Evolutionary conservation across 768 basidiomycete species (phyloP).

Genomic region (Xerocomellus dryophilus): DNA sequence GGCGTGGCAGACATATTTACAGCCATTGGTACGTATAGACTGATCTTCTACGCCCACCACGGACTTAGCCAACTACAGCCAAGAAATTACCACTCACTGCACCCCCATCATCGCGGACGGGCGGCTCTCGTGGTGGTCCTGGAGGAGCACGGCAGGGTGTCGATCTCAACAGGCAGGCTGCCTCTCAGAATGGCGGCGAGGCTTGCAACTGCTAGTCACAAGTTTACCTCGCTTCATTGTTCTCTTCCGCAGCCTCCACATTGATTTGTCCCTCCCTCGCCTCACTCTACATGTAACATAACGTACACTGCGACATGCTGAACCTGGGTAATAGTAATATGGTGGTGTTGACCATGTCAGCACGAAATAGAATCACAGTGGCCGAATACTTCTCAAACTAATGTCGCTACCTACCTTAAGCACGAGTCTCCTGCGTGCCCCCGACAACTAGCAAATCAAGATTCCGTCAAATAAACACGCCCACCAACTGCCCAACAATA

Average conservation of each 20-base stretch:
- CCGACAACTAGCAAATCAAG: no score
- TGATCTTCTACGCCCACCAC: not conserved
- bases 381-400: not conserved
- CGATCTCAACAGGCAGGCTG: constrained; percentile 73
- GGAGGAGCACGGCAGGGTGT: constrained; percentile 59
- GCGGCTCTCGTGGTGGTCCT: constrained; percentile 48
- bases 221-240: constrained; percentile 6
- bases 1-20: constrained; percentile 85
- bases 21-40: constrained; percentile 64
- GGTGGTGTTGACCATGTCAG: constrained; percentile 4
- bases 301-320: constrained; percentile 26
- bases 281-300: constrained; percentile 31
- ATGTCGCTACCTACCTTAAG: no score
- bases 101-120: constrained; percentile 60
- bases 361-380: constrained; percentile 3
- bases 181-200: constrained; percentile 50
- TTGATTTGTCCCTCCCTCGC: constrained; percentile 16
- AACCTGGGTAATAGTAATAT: constrained; percentile 27
- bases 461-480: no score
- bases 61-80: constrained; percentile 43
- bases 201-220: constrained; percentile 68
- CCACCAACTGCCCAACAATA: not conserved
- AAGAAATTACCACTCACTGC: constrained; percentile 87
- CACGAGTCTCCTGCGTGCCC: no score
- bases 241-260: constrained; percentile 7